Percentiles rank a stretch among this genome's conserved stretches.
These are phyloP conservation scores for Claviceps spartinae DNA, from an alignment of 2,329 filamentous ascomycete genomes.

Conservation along the genomic window DNA sequence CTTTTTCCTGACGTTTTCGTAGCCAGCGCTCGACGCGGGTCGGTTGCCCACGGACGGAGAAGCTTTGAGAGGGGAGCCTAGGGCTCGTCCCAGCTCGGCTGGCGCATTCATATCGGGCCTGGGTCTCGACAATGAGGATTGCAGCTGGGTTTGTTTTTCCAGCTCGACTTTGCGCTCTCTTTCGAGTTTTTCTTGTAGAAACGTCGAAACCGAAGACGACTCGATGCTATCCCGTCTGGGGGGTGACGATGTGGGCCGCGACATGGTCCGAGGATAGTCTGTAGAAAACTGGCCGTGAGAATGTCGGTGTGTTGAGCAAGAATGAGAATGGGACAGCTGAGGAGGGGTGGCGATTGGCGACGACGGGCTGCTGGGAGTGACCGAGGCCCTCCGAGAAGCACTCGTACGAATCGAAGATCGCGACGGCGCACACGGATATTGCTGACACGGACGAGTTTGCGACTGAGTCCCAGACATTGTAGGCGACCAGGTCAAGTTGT, in stretches of 20 bases:
- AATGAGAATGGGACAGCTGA: constrained; percentile 20
- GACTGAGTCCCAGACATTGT: constrained; percentile 18
- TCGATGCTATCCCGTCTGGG: constrained; percentile 30
- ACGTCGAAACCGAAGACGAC: constrained; percentile 30
- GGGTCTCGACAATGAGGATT: constrained; percentile 19
- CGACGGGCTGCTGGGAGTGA: constrained; percentile 29
- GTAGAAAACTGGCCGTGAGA: constrained; percentile 25
- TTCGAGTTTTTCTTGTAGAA: constrained; percentile 42
- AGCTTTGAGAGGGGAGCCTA: constrained; percentile 25
- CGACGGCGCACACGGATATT: constrained; percentile 29
- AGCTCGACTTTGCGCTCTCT: constrained; percentile 36
- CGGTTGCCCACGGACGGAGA: constrained; percentile 22
- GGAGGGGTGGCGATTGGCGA: constrained; percentile 26
- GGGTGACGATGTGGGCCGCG: constrained; percentile 27
- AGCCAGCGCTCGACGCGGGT: constrained; percentile 28
- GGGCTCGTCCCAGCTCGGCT: constrained; percentile 23
- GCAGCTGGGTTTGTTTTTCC: constrained; percentile 23
- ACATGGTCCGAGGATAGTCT: constrained; percentile 22
- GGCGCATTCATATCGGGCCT: constrained; percentile 26
- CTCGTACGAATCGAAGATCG: constrained; percentile 31
- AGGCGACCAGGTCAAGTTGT: neutral
- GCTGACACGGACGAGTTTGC: constrained; percentile 13
- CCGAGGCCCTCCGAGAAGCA: constrained; percentile 26
- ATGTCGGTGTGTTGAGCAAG: constrained; percentile 25
- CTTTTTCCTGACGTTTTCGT: constrained; percentile 32